Evolutionary conservation across 2,329 filamentous ascomycete species (phyloP).

Genomic region (Coleophoma eucalyptorum): DNA sequence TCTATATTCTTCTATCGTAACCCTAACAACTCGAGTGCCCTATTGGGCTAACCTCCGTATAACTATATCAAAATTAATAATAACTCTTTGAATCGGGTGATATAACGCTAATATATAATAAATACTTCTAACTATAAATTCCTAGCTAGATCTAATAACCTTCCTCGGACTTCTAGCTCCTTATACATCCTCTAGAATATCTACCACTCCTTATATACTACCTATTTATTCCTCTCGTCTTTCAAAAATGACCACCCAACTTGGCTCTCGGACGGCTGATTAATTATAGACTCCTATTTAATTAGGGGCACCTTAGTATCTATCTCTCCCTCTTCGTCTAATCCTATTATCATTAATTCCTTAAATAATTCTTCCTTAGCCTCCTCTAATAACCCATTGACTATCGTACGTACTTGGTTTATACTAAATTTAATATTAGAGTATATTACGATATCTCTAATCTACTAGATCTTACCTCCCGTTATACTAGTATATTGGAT

Average conservation of each 20-base stretch:
- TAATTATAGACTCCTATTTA: neutral
- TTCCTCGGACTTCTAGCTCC: no score
- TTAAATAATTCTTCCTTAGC: slow-evolving; percentile 1
- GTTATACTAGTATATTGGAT: slow-evolving; percentile 7
- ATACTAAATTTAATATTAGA: slow-evolving; percentile 4
- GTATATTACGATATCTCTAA: slow-evolving; percentile 7
- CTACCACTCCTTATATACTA: no score
- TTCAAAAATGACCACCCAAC: neutral
- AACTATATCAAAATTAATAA: slow-evolving; percentile 8
- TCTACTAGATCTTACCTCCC: slow-evolving; percentile 4
- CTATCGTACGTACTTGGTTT: slow-evolving; percentile 1
- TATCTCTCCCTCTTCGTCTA: no score
- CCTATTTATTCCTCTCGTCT: neutral
- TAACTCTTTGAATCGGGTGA: slow-evolving; percentile 2
- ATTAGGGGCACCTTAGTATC: neutral
- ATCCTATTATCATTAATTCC: slow-evolving; percentile 8
- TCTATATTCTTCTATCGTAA: slow-evolving; percentile 9
- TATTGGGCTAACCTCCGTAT: slow-evolving; percentile 2
- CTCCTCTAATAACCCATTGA: slow-evolving; percentile 3
- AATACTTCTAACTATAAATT: no score
- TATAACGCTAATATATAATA: no score
- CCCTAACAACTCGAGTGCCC: slow-evolving; percentile 8
- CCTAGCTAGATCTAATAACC: no score
- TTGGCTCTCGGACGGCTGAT: neutral
- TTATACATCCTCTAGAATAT: no score